Conservation (phyloP, 1,139 yeast genomes). For the Nakaseomyces uthaithaninus region DNA sequence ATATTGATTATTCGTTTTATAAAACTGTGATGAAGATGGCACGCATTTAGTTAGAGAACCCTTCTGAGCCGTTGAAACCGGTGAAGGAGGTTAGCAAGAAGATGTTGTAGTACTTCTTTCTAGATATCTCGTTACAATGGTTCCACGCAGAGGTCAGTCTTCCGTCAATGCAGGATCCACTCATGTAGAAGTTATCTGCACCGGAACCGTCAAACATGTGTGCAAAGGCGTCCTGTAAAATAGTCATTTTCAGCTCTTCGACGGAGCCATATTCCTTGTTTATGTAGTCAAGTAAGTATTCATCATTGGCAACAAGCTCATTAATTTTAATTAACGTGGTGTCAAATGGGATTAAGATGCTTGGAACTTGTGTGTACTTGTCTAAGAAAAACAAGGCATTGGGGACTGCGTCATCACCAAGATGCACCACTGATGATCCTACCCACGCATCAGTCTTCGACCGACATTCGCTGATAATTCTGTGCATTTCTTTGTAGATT, state of each 20-base stretch:
- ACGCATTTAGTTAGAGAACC: slow-evolving; percentile 33
- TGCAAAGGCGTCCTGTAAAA: slow-evolving; percentile 58
- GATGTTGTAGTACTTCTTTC: slow-evolving; percentile 54
- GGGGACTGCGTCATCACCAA: slow-evolving; percentile 75
- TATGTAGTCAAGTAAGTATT: slow-evolving; percentile 42
- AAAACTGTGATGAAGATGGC: no score
- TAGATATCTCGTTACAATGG: slow-evolving; percentile 60
- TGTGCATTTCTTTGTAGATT: slow-evolving; percentile 59
- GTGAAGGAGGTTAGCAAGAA: slow-evolving; percentile 61
- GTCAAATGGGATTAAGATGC: slow-evolving; percentile 61
- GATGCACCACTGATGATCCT: slow-evolving; percentile 66
- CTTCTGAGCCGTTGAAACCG: slow-evolving; percentile 68
- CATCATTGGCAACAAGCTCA: slow-evolving; percentile 40
- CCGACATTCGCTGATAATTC: slow-evolving; percentile 53
- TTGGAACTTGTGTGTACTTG: slow-evolving; percentile 68
- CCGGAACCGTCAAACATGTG: slow-evolving; percentile 76
- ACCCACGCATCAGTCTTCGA: slow-evolving; percentile 57
- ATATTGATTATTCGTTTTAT: no score
- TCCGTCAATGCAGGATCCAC: slow-evolving; percentile 76
- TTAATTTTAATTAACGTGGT: slow-evolving; percentile 47
- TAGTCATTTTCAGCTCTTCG: slow-evolving; percentile 43
- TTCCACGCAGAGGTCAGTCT: slow-evolving; percentile 73
- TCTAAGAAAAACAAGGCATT: slow-evolving; percentile 67
- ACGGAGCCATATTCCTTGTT: slow-evolving; percentile 47
- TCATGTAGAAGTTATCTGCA: slow-evolving; percentile 69